These are phyloP conservation scores for Strigomonas culicis DNA, from an alignment of 208 protist species.

Conservation along the genomic window DNA sequence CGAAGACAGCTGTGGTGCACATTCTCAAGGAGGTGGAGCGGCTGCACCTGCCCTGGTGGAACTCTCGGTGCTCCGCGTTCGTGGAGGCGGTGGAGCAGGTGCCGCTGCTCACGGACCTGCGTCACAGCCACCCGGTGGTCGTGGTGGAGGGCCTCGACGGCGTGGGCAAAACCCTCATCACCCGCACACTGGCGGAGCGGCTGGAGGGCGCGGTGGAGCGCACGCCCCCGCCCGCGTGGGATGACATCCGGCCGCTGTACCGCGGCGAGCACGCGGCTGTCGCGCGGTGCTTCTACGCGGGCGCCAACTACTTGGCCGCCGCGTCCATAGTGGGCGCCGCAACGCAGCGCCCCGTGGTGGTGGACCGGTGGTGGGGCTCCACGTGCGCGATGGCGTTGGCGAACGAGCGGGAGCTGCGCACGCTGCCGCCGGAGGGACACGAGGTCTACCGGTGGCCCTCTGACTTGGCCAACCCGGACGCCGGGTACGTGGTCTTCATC, in stretches of 20 bases:
- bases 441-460: slow-evolving; percentile 52
- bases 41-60: slow-evolving; percentile 53
- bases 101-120: background rate
- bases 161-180: slow-evolving; percentile 57
- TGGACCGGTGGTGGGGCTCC: slow-evolving; percentile 79
- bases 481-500: slow-evolving; percentile 40
- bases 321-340: slow-evolving; percentile 16
- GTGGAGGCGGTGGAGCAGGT: slow-evolving; percentile 13
- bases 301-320: slow-evolving; percentile 69
- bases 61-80: slow-evolving; percentile 29
- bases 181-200: slow-evolving; percentile 30
- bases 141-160: slow-evolving; percentile 71
- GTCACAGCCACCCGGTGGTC: slow-evolving; percentile 24
- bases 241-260: slow-evolving; percentile 36
- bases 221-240: slow-evolving; percentile 47
- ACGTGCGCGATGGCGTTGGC: slow-evolving; percentile 77
- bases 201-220: slow-evolving; percentile 31
- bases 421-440: slow-evolving; percentile 30
- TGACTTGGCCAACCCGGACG: slow-evolving; percentile 29
- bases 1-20: slow-evolving; percentile 28
- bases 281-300: slow-evolving; percentile 64
- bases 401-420: slow-evolving; percentile 19
- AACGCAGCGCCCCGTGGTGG: slow-evolving; percentile 24
- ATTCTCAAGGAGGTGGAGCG: slow-evolving; percentile 31
- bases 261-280: slow-evolving; percentile 31